Base-by-base conservation (phyloP, 768 basidiomycete species). In the Hortiboletus flavorubellus region DNA sequence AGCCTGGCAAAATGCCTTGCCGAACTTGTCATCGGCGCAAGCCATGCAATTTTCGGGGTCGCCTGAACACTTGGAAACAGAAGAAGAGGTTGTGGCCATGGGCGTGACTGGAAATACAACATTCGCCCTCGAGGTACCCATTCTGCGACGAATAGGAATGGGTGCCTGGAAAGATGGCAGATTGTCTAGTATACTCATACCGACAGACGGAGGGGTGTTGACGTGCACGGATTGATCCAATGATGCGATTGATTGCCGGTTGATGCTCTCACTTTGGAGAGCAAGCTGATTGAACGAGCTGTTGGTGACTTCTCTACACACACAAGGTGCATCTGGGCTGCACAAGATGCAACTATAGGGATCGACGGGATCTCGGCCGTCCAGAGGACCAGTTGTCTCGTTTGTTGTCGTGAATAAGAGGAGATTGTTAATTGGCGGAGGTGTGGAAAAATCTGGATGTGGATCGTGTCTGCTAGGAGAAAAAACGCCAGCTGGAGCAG, bases 31-130 rank as follows among this genome's bases (percentile, higher is more conserved):
- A 63, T 89, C 86, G 5, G 85, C 86, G 66, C 93, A 95, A 5
- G 91, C 93, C 49, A 81, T 69, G 66, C 93, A 95, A 69, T 93
- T 93, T 9, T 81, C 78, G 3, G 93, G 93, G 65, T 95, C 91
- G 12, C 93, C 93, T 16, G 91, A 89, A 69, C 93, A 95, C 34
- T 72, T 80, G 53, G 63, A 62, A 33, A 68, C 54, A 40, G 68
- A 59, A 46, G 64, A 56, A 37, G 72, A 60, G 23, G 72, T 62
- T 48, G 76, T 67, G 42, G 65, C 59, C 33, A 64, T 45, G 26
- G 71, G 64, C 18, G 80, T 74, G 41, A 79, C 70, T 9, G 83
- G 79, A 68, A 89, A 89, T 35, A 88, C 71, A 12, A 80, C 71
- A 52, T 79, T 81, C 35, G 70, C 61, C 6, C 69, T 71, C 15